These are phyloP conservation scores for Penicillium canariense DNA, from an alignment of 495 filamentous ascomycete species.

Conservation along the genomic window DNA sequence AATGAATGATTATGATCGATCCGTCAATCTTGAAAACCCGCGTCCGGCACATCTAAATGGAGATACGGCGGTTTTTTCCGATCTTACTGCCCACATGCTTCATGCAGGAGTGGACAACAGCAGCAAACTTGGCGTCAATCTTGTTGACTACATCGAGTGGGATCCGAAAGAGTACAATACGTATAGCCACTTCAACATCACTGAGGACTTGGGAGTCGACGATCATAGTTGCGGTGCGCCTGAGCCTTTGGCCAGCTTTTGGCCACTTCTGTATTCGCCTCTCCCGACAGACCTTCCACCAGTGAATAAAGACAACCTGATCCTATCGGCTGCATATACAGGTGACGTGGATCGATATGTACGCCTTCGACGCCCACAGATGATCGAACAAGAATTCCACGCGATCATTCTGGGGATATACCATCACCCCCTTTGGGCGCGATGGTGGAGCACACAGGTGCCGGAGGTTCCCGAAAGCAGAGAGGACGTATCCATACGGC, in stretches of 20 bases:
- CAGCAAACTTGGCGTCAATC: neutral
- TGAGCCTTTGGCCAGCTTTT: conserved; percentile 6
- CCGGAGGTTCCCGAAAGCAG: conserved; percentile 3
- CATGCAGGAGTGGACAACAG: neutral
- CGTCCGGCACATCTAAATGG: conserved; percentile 21
- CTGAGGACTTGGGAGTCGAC: conserved; percentile 13
- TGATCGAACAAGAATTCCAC: conserved; percentile 9
- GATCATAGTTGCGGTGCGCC: conserved; percentile 8
- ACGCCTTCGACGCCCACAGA: conserved; percentile 9
- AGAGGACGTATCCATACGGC: neutral
- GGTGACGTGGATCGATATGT: conserved; percentile 9
- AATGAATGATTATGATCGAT: conserved; percentile 30
- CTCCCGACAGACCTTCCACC: too few species aligned
- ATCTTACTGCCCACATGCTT: conserved; percentile 5
- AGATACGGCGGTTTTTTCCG: conserved; percentile 25
- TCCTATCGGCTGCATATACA: conserved; percentile 7
- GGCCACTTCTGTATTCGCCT: too few species aligned
- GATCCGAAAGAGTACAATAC: conserved; percentile 1
- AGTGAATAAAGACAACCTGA: too few species aligned
- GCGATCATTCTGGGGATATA: conserved; percentile 11
- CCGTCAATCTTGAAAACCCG: conserved; percentile 15
- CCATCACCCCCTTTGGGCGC: conserved; percentile 5
- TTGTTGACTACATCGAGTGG: conserved; percentile 1
- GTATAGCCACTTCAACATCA: conserved; percentile 13
- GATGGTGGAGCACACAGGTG: conserved; percentile 12